Evolutionary conservation across 2,329 filamentous ascomycete species (phyloP), one percentile per base, ranked within the genome.

Genomic region (Cladophialophora exuberans): DNA sequence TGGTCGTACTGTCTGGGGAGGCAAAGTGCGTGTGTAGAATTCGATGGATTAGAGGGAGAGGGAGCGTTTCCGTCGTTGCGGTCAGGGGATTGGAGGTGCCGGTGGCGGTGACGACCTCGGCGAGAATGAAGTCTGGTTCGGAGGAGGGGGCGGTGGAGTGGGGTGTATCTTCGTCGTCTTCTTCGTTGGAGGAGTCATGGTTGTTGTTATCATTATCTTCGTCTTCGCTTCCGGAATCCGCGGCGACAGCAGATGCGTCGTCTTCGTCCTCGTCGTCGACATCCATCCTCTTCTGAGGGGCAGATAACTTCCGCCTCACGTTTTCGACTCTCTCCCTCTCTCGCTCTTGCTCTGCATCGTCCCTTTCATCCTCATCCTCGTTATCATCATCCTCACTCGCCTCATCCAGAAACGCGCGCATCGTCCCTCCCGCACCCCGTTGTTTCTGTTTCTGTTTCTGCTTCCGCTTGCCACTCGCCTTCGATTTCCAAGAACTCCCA

Each of bases 21-120:
- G 77, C 79, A 67, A 97, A 96, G 68, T 88, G 84, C 64, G 92
- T 84, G 68, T 95, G 87, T 28, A 97, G 76, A 3, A 97, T 75
- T 30, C 85, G 82, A 7, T 88, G 87, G 35, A 97, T 73, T 0
- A 97, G 78, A 38, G 89, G 85, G 3, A 82, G 78, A 0, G 91
- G 89, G 23, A 97, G 88, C 1, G 79, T 60, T 2, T 73, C 73
- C 3, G 43, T 72, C 54, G 76, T 73, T 1, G 72, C 73, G 23
- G 76, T 25, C 68, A 23, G 68, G 67, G 11, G 66, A 66, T 17
- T 65, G 62, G 11, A 74, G 64, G 10, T 72, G 65, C 2, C 68
- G 64, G 1, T 52, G 28, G 20, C 64, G 56, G 13, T 65, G 54
- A 5, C 56, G 61, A 78, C 73, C 56, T 78, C 75, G 1, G 75